These are phyloP conservation scores for Bruguiera sexangula DNA, from an alignment of 345 rosid genomes.

Conservation along the genomic window DNA sequence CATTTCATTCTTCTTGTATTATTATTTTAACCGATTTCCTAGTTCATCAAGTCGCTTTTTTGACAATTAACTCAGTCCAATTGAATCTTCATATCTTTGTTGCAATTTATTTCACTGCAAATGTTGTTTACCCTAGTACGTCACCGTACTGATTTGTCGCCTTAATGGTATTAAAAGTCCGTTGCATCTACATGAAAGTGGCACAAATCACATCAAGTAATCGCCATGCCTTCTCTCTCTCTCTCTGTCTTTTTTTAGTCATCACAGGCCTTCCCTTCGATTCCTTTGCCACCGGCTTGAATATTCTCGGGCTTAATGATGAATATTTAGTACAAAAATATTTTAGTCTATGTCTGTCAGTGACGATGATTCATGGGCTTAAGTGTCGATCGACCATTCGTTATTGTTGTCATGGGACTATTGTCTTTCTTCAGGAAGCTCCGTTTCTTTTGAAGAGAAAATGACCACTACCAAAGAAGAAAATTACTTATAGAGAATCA, in stretches of 20 bases:
- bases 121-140: slow-evolving; percentile 7
- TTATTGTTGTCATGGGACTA: slow-evolving; percentile 1
- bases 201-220: slow-evolving; percentile 30
- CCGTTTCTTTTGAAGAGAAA: slow-evolving; percentile 20
- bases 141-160: slow-evolving; percentile 25
- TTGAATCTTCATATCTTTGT: not conserved
- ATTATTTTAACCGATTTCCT: not conserved
- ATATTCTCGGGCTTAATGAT: not conserved
- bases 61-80: not conserved
- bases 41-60: not conserved
- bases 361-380: slow-evolving; percentile 8
- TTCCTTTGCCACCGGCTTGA: slow-evolving; percentile 4
- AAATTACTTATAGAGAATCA: slow-evolving; percentile 9
- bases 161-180: slow-evolving; percentile 18
- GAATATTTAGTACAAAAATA: not conserved
- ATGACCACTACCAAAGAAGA: slow-evolving; percentile 11
- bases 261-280: too few relatives aligned
- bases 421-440: slow-evolving; percentile 30
- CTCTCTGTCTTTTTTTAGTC: too few relatives aligned
- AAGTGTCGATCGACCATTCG: slow-evolving; percentile 8
- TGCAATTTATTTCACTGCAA: not conserved
- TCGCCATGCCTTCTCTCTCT: not conserved
- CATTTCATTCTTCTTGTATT: not conserved
- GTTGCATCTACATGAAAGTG: slow-evolving; percentile 17
- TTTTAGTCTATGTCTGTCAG: not conserved